Evolutionary conservation across 768 basidiomycete genomes (phyloP).

Genomic region (Thelephora aurantiotincta): DNA sequence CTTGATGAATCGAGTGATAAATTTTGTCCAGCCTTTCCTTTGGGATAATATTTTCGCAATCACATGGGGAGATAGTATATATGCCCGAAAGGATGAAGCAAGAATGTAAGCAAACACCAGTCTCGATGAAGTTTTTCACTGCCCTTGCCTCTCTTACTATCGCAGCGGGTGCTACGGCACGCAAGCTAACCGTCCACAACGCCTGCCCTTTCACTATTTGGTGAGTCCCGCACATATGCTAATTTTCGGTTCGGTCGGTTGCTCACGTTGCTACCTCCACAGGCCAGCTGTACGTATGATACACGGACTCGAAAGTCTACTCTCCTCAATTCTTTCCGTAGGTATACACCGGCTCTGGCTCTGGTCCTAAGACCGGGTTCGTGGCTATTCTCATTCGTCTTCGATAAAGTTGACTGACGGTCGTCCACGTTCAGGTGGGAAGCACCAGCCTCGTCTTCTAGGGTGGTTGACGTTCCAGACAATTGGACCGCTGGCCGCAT

Average conservation of each 20-base stretch:
- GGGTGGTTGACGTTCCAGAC: conserved; percentile 40
- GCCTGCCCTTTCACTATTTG: conserved; percentile 57
- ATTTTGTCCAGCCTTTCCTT: no score
- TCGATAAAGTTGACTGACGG: background rate
- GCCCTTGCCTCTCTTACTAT: conserved; percentile 1
- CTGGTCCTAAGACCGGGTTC: background rate
- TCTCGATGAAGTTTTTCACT: conserved; percentile 1
- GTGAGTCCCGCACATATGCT: conserved; percentile 19
- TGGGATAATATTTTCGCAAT: no score
- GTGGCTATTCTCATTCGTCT: background rate
- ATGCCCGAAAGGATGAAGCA: no score
- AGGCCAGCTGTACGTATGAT: conserved; percentile 32
- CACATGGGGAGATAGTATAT: no score
- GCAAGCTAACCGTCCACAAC: conserved; percentile 49
- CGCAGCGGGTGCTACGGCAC: conserved; percentile 22
- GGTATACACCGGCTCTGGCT: background rate
- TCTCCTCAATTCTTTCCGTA: background rate
- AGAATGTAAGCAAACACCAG: no score
- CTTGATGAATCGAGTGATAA: no score
- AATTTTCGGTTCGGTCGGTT: background rate
- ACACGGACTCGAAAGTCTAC: background rate
- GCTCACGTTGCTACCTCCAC: background rate
- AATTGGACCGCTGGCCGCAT: conserved; percentile 55
- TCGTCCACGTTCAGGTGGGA: conserved; percentile 16
- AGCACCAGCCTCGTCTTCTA: conserved; percentile 21